A percentile compares a stretch with the other conserved stretches of the same genome.
phyloP scores from a whole-genome alignment of 73 alveolate species.

The Paraurostyla sp. region DNA sequence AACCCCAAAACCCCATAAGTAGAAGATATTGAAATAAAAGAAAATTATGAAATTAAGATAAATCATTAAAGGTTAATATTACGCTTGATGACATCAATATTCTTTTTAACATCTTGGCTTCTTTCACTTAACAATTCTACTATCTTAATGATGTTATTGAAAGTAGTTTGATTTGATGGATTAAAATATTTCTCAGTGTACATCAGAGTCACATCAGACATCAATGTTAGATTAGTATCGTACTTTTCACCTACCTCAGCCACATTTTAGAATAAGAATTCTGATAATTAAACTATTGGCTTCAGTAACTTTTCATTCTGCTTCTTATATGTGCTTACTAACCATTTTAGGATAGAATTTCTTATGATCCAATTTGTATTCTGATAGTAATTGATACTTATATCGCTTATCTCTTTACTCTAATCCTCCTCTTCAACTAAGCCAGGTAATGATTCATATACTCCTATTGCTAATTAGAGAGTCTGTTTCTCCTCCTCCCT shows the following conservation, averaged over 20 bases:
- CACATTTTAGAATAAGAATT: background rate
- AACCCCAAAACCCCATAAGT: constrained; percentile 46
- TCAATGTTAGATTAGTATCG: background rate
- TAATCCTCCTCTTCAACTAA: background rate
- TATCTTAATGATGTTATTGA: background rate
- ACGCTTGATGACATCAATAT: constrained; percentile 20
- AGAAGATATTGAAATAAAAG: background rate
- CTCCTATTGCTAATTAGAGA: background rate
- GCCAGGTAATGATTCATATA: background rate
- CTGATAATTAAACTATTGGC: background rate
- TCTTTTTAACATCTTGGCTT: constrained; percentile 39
- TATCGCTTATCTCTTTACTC: background rate
- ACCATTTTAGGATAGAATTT: background rate
- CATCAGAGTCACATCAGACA: background rate
- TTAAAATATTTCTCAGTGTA: background rate
- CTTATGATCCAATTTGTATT: constrained; percentile 40
- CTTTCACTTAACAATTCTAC: background rate
- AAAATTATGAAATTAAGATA: background rate
- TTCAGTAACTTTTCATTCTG: background rate
- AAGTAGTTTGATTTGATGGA: background rate
- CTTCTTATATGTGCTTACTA: background rate
- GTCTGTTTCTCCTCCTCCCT: constrained; percentile 46
- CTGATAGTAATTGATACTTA: background rate
- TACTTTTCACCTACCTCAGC: constrained; percentile 35
- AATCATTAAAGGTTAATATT: constrained; percentile 7